Conservation (phyloP, 331 rosid genomes). For the Rosa hybrid region DNA sequence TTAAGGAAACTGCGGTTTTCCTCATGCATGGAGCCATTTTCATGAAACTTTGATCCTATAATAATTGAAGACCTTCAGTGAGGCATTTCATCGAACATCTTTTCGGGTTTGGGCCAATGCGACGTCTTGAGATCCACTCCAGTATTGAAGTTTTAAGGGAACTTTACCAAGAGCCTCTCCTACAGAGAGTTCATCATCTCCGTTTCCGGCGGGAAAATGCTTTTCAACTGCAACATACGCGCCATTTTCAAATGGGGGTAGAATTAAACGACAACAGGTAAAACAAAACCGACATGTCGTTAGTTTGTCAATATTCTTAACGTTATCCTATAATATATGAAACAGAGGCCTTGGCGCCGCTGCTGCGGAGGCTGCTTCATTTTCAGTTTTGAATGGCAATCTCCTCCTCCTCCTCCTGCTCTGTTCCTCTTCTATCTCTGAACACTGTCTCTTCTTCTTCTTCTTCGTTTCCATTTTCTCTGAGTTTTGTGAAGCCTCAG, state of each 20-base stretch:
- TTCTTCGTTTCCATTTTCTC: constrained; percentile 28
- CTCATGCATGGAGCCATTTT: background rate
- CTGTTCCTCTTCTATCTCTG: constrained; percentile 33
- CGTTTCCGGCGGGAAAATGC: background rate
- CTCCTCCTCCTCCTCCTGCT: constrained; percentile 27
- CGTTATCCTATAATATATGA: background rate
- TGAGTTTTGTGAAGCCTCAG: constrained; percentile 29
- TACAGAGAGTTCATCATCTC: background rate
- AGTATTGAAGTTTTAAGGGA: too few relatives aligned
- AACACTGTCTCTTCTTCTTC: constrained; percentile 22
- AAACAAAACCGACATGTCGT: background rate
- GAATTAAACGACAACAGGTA: background rate
- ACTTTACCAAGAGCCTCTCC: background rate
- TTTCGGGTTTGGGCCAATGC: background rate
- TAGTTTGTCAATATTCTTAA: background rate
- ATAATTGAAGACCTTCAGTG: background rate
- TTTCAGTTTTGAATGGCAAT: constrained; percentile 42
- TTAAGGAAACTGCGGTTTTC: background rate
- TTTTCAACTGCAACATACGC: background rate
- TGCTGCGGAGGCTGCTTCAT: background rate
- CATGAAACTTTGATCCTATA: background rate
- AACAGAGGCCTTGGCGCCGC: background rate
- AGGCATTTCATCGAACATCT: background rate
- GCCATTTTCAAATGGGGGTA: background rate
- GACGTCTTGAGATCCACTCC: background rate